These are phyloP conservation scores for Psidium friedrichsthalianum DNA, from an alignment of 345 rosid species.

Conservation along the genomic window DNA sequence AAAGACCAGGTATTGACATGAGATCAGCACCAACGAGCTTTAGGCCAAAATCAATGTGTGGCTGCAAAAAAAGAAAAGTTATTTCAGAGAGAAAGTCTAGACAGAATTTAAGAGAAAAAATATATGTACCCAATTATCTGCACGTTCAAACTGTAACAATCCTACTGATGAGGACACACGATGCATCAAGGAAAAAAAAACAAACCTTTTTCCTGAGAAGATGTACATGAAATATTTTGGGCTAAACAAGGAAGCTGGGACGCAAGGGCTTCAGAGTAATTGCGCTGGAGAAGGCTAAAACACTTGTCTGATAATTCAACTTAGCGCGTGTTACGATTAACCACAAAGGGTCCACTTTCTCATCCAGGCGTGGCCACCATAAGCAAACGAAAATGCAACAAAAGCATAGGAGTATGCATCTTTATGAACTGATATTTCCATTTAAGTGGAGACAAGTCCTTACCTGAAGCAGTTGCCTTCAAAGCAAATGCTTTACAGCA, in stretches of 20 bases:
- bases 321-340: constrained; percentile 31
- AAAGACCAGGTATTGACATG: constrained; percentile 96
- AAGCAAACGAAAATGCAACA: not conserved
- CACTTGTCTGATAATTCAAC: constrained; percentile 89
- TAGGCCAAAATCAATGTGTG: constrained; percentile 90
- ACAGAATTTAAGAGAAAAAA: not conserved
- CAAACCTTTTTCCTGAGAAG: constrained; percentile 90
- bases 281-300: constrained; percentile 77
- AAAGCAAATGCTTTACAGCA: constrained; percentile 86
- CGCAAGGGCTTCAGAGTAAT: constrained; percentile 93
- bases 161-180: not conserved
- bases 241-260: constrained; percentile 97
- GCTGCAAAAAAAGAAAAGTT: constrained; percentile 39
- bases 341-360: not conserved
- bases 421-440: not conserved
- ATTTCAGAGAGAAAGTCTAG: not conserved
- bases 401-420: not conserved
- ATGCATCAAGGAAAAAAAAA: too few relatives aligned
- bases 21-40: constrained; percentile 92
- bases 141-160: not conserved
- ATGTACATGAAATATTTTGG: constrained; percentile 54
- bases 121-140: not conserved
- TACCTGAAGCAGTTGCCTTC: constrained; percentile 93
- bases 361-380: not conserved
- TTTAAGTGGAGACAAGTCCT: not conserved